Percentiles rank a stretch among this genome's conserved stretches.
These are phyloP conservation scores for Fusarium nematophilum DNA, from an alignment of 2,329 filamentous ascomycete species.

Conservation along the genomic window DNA sequence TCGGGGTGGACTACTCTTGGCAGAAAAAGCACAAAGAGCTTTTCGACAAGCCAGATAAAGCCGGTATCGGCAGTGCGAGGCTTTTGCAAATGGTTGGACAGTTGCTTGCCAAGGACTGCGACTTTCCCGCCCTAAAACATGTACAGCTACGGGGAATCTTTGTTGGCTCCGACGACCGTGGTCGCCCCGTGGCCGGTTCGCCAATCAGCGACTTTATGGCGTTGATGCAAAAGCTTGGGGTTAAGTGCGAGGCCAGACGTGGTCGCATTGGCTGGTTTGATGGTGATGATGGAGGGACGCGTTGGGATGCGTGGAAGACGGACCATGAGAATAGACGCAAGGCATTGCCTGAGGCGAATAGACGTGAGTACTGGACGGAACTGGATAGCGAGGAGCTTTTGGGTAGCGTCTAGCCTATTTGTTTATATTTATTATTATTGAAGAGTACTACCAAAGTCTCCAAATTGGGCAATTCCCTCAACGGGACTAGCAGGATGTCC, in stretches of 20 bases:
- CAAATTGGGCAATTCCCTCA: no score
- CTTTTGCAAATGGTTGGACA: not conserved
- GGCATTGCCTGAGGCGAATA: not conserved
- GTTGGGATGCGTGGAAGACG: not conserved
- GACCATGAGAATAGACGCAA: not conserved
- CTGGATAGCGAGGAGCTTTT: not conserved
- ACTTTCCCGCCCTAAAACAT: not conserved
- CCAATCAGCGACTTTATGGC: not conserved
- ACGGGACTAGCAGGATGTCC: no score
- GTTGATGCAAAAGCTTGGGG: not conserved
- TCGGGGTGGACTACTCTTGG: not conserved
- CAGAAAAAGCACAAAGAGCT: not conserved
- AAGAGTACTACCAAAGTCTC: no score
- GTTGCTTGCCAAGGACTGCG: not conserved
- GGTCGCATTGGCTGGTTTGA: not conserved
- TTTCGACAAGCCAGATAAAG: not conserved
- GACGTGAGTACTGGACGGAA: not conserved
- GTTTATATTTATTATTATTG: no score
- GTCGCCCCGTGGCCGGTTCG: not conserved
- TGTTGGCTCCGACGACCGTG: not conserved
- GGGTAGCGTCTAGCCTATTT: not conserved
- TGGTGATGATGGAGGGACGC: not conserved
- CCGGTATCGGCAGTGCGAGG: not conserved
- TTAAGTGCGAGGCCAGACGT: not conserved
- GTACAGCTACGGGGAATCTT: not conserved